A percentile compares a stretch with the other conserved stretches of the same genome.
These are phyloP conservation scores for Pulicaria dysenterica DNA, from an alignment of 129 eudicot genomes.

Conservation along the genomic window DNA sequence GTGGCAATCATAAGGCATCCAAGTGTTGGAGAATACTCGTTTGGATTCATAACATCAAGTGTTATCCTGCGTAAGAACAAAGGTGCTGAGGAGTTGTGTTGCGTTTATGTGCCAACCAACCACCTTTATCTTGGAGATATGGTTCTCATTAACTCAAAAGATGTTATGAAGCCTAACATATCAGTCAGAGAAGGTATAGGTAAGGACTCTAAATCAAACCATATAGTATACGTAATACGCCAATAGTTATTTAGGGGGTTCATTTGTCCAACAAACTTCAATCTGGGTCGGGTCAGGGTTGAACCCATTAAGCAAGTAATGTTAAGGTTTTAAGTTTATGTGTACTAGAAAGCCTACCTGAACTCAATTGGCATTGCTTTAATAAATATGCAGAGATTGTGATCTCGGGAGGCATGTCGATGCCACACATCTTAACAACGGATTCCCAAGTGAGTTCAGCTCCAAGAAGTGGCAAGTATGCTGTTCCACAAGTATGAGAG, in stretches of 20 bases:
- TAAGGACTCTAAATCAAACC: slow-evolving; percentile 31
- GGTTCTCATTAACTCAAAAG: slow-evolving; percentile 66
- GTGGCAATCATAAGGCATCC: slow-evolving; percentile 86
- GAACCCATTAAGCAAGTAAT: too few relatives aligned
- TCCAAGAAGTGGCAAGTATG: slow-evolving; percentile 54
- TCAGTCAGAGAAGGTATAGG: slow-evolving; percentile 90
- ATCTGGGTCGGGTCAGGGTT: too few relatives aligned
- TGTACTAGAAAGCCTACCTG: neutral
- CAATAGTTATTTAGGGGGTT: neutral
- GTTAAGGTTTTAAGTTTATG: neutral
- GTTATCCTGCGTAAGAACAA: slow-evolving; percentile 53
- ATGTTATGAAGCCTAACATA: slow-evolving; percentile 68
- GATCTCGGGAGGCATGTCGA: slow-evolving; percentile 85
- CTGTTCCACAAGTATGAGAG: slow-evolving; percentile 54
- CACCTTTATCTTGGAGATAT: slow-evolving; percentile 86
- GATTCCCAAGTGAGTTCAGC: slow-evolving; percentile 42
- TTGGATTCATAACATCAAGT: slow-evolving; percentile 80
- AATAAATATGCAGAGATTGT: slow-evolving; percentile 61
- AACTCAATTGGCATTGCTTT: slow-evolving; percentile 3
- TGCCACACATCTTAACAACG: slow-evolving; percentile 57
- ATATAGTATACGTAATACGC: neutral
- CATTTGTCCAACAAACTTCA: neutral
- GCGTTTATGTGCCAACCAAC: slow-evolving; percentile 82
- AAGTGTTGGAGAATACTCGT: slow-evolving; percentile 67
- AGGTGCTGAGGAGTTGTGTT: slow-evolving; percentile 76